Conservation (phyloP, 2,329 filamentous ascomycete species). For the Penicillium sp. region DNA sequence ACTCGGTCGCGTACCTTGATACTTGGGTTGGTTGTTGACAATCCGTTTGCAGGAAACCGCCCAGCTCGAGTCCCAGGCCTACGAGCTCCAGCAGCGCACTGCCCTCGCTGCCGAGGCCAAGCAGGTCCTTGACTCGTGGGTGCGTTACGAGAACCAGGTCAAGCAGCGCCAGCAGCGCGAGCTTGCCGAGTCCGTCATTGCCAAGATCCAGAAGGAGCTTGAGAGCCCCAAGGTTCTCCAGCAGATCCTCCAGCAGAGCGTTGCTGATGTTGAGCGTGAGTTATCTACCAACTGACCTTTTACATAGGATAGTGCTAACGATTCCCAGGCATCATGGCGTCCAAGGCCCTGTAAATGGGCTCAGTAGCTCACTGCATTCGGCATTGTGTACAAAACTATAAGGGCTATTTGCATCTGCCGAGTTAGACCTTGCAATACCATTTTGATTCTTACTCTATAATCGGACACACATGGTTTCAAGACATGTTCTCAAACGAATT, state of each 20-base stretch:
- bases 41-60: slow-evolving; percentile 74
- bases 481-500: neutral
- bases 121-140: slow-evolving; percentile 94
- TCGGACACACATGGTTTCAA: neutral
- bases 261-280: slow-evolving; percentile 93
- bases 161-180: slow-evolving; percentile 98
- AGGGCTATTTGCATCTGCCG: slow-evolving; percentile 36
- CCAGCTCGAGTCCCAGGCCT: slow-evolving; percentile 90
- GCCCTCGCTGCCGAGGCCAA: slow-evolving; percentile 91
- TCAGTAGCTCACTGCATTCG: slow-evolving; percentile 32
- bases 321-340: slow-evolving; percentile 37
- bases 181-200: slow-evolving; percentile 86
- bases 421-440: slow-evolving; percentile 40
- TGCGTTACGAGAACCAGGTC: slow-evolving; percentile 96
- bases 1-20: neutral
- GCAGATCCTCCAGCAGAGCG: slow-evolving; percentile 96
- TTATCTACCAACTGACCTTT: neutral
- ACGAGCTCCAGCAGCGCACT: slow-evolving; percentile 95
- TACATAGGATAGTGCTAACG: slow-evolving; percentile 13
- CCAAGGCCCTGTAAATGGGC: slow-evolving; percentile 42
- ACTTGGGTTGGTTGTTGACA: slow-evolving; percentile 6
- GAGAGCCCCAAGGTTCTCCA: slow-evolving; percentile 96
- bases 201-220: slow-evolving; percentile 98
- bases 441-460: slow-evolving; percentile 21
- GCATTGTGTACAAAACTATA: slow-evolving; percentile 43